Base-by-base conservation (phyloP, 768 basidiomycete genomes). In the Tricholoma saponaceum region DNA sequence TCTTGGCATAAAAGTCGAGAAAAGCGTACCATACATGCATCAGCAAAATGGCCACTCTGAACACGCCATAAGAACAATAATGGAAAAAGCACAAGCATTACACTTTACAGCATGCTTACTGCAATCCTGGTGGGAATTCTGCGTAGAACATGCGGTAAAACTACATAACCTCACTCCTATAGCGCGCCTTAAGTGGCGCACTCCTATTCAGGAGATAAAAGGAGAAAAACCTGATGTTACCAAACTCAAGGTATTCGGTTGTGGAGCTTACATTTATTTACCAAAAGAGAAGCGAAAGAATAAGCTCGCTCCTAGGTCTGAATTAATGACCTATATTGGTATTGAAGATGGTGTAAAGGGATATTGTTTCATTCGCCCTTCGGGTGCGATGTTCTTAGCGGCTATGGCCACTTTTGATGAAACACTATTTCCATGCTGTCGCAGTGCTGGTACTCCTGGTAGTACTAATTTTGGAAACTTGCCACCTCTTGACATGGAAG, bases 401-500 rank as follows among this genome's bases (percentile, higher is more conserved):
- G 44, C 54, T 14, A 59, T 22, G 18, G 58, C 58, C 4, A 18
- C 25, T 3, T 59, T 55, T 25, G 58, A 59, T 35, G 58, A 59
- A 46, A 55, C 25, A 3, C 3, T 59, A 30, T 59, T 55, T 51
- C 54, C 58, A 16, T 25, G 26, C 8, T 59, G 58, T 26, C 43
- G 22, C 12, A 16, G 20, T 2, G 18, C 7, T 9, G 20, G 7
- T 14, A 22, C 25, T 22, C 51, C 51, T 22, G 1, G 1, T 1
- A 44, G 20, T 23, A 44, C 43, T 13, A 13, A 23, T 22, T 23
- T 44, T 23, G 43, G 43, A 10, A 16, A 44, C 20, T 3, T 22
- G 8, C 28, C 14, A 52, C 32, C 30, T 1, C 7, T 2, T 12
- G 20, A 52, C 5, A 4, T 3, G 14, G 51, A 37, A n/a, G 23